Base-by-base conservation (phyloP, 1,139 yeast genomes). In the Yamadazyma songkhlaensis region DNA sequence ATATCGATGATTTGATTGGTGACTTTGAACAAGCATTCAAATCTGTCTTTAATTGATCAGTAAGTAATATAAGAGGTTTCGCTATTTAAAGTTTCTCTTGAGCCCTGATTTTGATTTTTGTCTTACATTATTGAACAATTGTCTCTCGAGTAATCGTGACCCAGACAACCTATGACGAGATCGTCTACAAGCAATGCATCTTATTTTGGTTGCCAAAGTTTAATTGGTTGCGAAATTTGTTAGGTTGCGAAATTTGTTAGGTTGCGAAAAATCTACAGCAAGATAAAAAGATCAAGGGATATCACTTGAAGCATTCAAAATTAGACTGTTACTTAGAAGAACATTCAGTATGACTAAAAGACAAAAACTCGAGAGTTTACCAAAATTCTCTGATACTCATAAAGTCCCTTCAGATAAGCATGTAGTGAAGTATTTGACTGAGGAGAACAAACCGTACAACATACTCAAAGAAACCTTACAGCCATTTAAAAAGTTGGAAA, bases 1-100 rank as follows among this genome's bases (percentile, higher is more conserved):
- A 75, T 59, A 82, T 87, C 52, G 95, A 87, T 51, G 96, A 88
- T 55, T 77, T 88, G 48, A 84, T 86, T 59, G 88, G 67, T 15
- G 96, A 88, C 59, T 84, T 88, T 50, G 87, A 85, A 53, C 87
- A 84, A 61, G 74, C 96, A 26, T 85, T 88, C 60, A 72, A 72
- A 12, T 7, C 9, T 3, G 41, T 38, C 2, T 38, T 38, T 28
- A 17, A 3, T 11, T 27, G 27, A 22, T 26, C 17, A 20, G n/a
- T n/a, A 17, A 17, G 6, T 20, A 31, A 17, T 24, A 24, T n/a
- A 24, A 24, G 25, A 24, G 26, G 6, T 17, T 17, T 17, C 6
- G 20, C 20, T 17, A 17, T 17, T 17, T 4, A 17, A 17, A 17
- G 20, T 17, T 4, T 17, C 6, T 17, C 6, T 17, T 17, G 20